Evolutionary conservation across 2,329 filamentous ascomycete genomes (phyloP).

Genomic region (Fusarium sp.): DNA sequence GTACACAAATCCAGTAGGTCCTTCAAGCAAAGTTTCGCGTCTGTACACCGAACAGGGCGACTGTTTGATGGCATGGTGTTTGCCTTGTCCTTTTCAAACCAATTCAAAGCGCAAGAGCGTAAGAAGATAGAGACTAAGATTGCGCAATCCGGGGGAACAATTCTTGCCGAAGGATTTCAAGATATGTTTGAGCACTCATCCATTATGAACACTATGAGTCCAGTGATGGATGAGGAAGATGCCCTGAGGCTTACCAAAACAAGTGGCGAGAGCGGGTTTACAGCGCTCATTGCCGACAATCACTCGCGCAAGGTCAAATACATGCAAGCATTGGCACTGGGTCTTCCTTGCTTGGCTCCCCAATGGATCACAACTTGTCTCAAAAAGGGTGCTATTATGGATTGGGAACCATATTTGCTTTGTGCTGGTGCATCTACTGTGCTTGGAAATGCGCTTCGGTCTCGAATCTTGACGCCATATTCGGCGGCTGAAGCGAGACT

Average conservation of each 20-base stretch:
- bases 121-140: conserved; percentile 71
- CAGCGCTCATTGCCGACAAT: conserved; percentile 85
- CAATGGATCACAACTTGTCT: conserved; percentile 85
- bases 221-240: conserved; percentile 48
- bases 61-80: conserved; percentile 88
- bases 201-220: conserved; percentile 52
- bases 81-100: conserved; percentile 78
- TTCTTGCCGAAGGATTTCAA: conserved; percentile 82
- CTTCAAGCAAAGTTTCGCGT: conserved; percentile 47
- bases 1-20: conserved; percentile 47
- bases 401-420: conserved; percentile 86
- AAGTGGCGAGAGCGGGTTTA: conserved; percentile 75
- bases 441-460: conserved; percentile 81
- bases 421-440: conserved; percentile 84
- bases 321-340: conserved; percentile 92
- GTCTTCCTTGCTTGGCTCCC: conserved; percentile 84
- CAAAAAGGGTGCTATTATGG: conserved; percentile 68
- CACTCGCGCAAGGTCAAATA: conserved; percentile 92
- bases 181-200: conserved; percentile 74
- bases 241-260: conserved; percentile 65
- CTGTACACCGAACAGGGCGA: conserved; percentile 44
- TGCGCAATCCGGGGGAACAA: conserved; percentile 74
- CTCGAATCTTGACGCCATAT: conserved; percentile 74
- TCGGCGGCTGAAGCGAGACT: conserved; percentile 69
- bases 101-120: conserved; percentile 56